A percentile compares a stretch with the other conserved stretches of the same genome.
Conservation (phyloP, 805 yeast species). For the Lachancea lanzarotensis region DNA sequence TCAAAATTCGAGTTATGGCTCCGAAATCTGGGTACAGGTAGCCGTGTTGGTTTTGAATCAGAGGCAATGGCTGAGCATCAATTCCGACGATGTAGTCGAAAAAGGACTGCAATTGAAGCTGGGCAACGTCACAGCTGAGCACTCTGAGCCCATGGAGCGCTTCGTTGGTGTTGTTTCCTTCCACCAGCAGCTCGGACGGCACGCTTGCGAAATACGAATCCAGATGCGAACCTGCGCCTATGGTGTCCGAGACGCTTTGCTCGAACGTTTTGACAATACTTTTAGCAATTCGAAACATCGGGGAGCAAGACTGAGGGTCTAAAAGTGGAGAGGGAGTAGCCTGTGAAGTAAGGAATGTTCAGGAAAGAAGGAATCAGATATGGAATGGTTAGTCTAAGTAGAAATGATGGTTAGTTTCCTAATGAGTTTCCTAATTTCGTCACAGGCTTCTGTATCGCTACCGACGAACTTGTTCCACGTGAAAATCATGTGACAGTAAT, state of each 20-base stretch:
- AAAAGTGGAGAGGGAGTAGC: too few species aligned
- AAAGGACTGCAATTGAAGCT: constrained; percentile 66
- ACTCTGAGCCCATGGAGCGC: constrained; percentile 51
- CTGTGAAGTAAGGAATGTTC: too few species aligned
- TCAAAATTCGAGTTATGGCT: constrained; percentile 26
- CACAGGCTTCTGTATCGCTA: too few species aligned
- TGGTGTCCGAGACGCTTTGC: constrained; percentile 34
- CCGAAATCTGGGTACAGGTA: constrained; percentile 39
- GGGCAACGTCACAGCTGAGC: constrained; percentile 43
- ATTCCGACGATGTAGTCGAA: constrained; percentile 83
- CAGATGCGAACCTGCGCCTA: constrained; percentile 28
- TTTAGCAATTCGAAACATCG: constrained; percentile 59
- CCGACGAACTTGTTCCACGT: too few species aligned
- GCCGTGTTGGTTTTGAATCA: constrained; percentile 31
- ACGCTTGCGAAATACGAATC: constrained; percentile 35
- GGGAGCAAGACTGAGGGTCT: too few species aligned
- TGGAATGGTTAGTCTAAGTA: too few species aligned
- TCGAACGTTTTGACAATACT: constrained; percentile 52
- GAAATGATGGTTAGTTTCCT: too few species aligned
- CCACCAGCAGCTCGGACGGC: constrained; percentile 30
- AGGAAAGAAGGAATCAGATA: too few species aligned
- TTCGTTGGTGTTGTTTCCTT: constrained; percentile 24
- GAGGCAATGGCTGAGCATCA: constrained; percentile 58
- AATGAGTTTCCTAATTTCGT: too few species aligned
- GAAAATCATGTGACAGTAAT: too few species aligned